These are phyloP conservation scores for Trichosporon sp. DNA, from an alignment of 1,284 basidiomycete genomes.

Conservation along the genomic window DNA sequence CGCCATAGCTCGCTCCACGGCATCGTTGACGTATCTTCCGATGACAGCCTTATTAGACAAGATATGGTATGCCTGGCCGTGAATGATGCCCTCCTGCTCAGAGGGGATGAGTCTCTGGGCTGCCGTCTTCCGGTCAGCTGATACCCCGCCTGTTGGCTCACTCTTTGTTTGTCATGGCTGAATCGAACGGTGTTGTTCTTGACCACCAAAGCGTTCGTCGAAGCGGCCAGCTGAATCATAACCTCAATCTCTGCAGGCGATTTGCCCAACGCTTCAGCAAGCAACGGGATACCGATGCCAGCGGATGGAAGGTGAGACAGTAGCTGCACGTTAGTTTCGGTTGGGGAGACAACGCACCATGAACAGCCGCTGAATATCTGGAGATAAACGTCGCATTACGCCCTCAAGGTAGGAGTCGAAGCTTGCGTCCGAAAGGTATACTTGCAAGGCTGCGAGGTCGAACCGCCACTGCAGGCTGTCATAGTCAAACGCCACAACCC, in stretches of 20 bases:
- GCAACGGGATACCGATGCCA: conserved; percentile 35
- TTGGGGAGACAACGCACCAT: conserved; percentile 28
- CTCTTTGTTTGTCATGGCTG: conserved; percentile 47
- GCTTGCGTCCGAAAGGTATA: conserved; percentile 39
- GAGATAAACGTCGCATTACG: conserved; percentile 35
- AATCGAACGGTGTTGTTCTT: conserved; percentile 36
- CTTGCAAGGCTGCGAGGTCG: conserved; percentile 38
- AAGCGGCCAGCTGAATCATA: conserved; percentile 27
- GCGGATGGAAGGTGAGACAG: conserved; percentile 43
- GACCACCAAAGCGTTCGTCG: conserved; percentile 29
- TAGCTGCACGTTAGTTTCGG: conserved; percentile 24
- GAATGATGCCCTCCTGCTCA: conserved; percentile 30
- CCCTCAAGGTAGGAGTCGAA: conserved; percentile 42
- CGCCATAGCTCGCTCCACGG: conserved; percentile 40
- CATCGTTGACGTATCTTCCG: conserved; percentile 43
- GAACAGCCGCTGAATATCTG: conserved; percentile 34
- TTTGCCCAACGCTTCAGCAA: conserved; percentile 34
- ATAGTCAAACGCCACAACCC: conserved; percentile 43
- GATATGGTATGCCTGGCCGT: conserved; percentile 36
- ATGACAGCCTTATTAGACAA: conserved; percentile 29
- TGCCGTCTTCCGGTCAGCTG: conserved; percentile 35
- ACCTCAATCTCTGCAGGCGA: conserved; percentile 27
- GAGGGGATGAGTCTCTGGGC: conserved; percentile 39
- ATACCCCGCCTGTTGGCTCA: conserved; percentile 23
- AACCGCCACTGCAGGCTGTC: conserved; percentile 40